A percentile compares a stretch with the other conserved stretches of the same genome.
These are phyloP conservation scores for Tolypocladium guangdongense DNA, from an alignment of 2,329 filamentous ascomycete species.

Conservation along the genomic window DNA sequence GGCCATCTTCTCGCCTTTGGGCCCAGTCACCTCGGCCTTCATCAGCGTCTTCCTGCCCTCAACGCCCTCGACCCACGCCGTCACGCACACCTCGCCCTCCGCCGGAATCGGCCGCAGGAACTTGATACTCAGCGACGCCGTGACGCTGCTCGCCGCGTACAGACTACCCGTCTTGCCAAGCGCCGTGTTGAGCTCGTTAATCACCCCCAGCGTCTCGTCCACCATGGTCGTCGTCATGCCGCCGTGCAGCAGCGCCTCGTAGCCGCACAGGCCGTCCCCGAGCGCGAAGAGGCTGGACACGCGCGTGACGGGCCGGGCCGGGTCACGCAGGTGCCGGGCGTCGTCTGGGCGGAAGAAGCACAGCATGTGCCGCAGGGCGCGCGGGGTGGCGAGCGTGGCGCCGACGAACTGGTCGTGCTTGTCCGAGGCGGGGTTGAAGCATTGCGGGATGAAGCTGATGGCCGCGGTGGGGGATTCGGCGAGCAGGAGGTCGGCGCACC, in stretches of 20 bases:
- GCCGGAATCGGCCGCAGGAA: conserved; percentile 21
- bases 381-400: conserved; percentile 15
- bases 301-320: conserved; percentile 14
- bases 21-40: conserved; percentile 17
- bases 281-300: conserved; percentile 20
- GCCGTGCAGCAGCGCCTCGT: conserved; percentile 22
- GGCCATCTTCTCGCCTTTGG: conserved; percentile 17
- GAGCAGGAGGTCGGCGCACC: conserved; percentile 21
- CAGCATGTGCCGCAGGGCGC: conserved; percentile 21
- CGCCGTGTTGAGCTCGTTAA: conserved; percentile 24
- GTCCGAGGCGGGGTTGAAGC: conserved; percentile 17
- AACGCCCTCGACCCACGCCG: conserved; percentile 18
- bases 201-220: conserved; percentile 24
- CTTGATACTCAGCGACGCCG: conserved; percentile 22
- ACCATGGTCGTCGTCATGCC: conserved; percentile 23
- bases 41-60: conserved; percentile 23
- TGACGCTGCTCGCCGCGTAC: conserved; percentile 19
- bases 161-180: conserved; percentile 18
- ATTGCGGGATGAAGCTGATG: conserved; percentile 22
- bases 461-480: conserved; percentile 1
- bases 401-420: conserved; percentile 24
- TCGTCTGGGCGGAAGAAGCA: conserved; percentile 20
- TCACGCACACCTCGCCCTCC: conserved; percentile 18
- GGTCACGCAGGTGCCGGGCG: conserved; percentile 11
- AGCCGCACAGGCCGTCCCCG: conserved; percentile 22